Conservation (phyloP, 371 early-diverging fungal species). For the Circinella umbellata region DNA sequence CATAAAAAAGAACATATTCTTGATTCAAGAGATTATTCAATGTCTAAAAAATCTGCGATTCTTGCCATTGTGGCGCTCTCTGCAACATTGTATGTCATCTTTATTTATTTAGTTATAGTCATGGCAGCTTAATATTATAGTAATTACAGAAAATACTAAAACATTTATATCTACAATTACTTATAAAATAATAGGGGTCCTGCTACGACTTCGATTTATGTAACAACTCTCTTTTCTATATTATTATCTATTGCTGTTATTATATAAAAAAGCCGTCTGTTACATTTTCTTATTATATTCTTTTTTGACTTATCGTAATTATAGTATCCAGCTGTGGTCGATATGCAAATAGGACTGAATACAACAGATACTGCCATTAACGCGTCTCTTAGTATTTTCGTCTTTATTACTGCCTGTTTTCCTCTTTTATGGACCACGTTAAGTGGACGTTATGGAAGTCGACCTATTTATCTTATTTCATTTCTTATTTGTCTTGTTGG, state of each 20-base stretch:
- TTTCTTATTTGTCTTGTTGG: slow-evolving; percentile 30
- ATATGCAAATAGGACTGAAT: slow-evolving; percentile 27
- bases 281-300: too few relatives aligned
- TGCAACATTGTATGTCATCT: slow-evolving; percentile 20
- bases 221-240: background rate
- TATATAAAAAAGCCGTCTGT: background rate
- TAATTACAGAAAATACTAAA: too few relatives aligned
- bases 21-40: slow-evolving; percentile 21
- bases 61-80: slow-evolving; percentile 19
- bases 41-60: slow-evolving; percentile 22
- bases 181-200: slow-evolving; percentile 14
- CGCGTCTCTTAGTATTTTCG: slow-evolving; percentile 35
- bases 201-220: slow-evolving; percentile 30
- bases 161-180: background rate
- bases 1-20: slow-evolving; percentile 1
- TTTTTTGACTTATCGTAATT: background rate
- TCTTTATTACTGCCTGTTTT: slow-evolving; percentile 31
- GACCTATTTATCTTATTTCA: slow-evolving; percentile 31
- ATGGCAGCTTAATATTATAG: too few relatives aligned
- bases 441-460: slow-evolving; percentile 24
- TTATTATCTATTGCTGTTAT: background rate
- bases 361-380: slow-evolving; percentile 34
- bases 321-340: slow-evolving; percentile 31
- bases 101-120: background rate
- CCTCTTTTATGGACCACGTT: slow-evolving; percentile 33